Evolutionary conservation across 805 yeast species (phyloP).

Genomic region (Candida nonsorbophila): DNA sequence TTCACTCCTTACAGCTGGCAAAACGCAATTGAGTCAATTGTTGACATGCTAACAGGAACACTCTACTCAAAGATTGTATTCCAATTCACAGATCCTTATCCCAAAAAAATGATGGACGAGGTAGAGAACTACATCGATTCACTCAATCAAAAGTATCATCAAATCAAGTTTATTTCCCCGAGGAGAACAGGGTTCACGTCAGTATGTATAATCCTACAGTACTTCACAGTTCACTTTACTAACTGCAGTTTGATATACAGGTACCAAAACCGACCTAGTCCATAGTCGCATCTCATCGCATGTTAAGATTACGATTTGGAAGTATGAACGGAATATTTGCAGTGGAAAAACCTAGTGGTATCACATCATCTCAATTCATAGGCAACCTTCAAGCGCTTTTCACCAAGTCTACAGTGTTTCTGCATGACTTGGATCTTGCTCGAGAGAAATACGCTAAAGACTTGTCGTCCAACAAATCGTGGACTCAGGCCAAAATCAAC

Average conservation of each 20-base stretch:
- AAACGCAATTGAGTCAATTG: slow-evolving; percentile 29
- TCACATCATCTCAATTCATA: slow-evolving; percentile 72
- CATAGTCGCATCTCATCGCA: background rate
- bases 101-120: slow-evolving; percentile 23
- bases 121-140: slow-evolving; percentile 33
- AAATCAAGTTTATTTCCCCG: slow-evolving; percentile 40
- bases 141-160: slow-evolving; percentile 11
- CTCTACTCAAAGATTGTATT: slow-evolving; percentile 20
- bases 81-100: slow-evolving; percentile 12
- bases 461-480: slow-evolving; percentile 30
- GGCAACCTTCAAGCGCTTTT: slow-evolving; percentile 60
- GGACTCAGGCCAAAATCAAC: slow-evolving; percentile 44
- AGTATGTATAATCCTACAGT: slow-evolving; percentile 17
- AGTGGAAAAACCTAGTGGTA: slow-evolving; percentile 81
- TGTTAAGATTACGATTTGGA: background rate
- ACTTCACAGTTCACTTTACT: slow-evolving; percentile 2
- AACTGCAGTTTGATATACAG: slow-evolving; percentile 44
- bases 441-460: slow-evolving; percentile 40
- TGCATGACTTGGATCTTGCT: slow-evolving; percentile 46
- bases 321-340: slow-evolving; percentile 91
- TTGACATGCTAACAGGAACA: slow-evolving; percentile 36
- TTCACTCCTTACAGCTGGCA: slow-evolving; percentile 26
- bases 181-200: slow-evolving; percentile 19
- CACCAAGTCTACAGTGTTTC: slow-evolving; percentile 54
- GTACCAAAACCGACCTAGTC: slow-evolving; percentile 28